Evolutionary conservation across 768 basidiomycete genomes (phyloP).

Genomic region (Dioszegia aurantiaca): DNA sequence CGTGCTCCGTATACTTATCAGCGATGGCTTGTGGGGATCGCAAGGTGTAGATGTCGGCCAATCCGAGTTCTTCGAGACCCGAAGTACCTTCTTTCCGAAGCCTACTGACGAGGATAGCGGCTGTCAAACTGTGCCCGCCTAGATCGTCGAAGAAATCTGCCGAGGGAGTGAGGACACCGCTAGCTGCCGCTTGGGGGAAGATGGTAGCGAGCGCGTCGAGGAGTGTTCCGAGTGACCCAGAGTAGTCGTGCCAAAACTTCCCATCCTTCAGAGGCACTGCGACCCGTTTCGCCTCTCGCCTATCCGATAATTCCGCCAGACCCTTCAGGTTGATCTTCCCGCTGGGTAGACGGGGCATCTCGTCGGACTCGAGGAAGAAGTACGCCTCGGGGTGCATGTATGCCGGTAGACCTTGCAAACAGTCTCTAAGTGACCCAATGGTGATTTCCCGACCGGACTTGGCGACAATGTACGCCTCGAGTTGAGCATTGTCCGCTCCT

Average conservation of each 20-base stretch:
- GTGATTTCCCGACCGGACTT: not conserved
- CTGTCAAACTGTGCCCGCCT: constrained; percentile 6
- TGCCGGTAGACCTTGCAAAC: not conserved
- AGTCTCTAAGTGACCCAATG: no score
- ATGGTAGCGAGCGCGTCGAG: not conserved
- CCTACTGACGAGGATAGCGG: not conserved
- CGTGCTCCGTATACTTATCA: not conserved
- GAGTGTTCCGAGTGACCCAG: not conserved
- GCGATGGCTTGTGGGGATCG: constrained; percentile 2
- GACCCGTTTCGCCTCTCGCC: no score
- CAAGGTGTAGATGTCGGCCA: not conserved
- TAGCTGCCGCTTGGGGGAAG: not conserved
- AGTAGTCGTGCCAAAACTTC: not conserved
- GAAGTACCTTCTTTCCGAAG: not conserved
- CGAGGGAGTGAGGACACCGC: not conserved
- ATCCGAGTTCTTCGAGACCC: not conserved
- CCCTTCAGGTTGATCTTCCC: constrained; percentile 6
- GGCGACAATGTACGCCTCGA: constrained; percentile 1
- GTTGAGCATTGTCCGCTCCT: not conserved
- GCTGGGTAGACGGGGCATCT: constrained; percentile 3
- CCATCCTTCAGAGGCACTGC: no score
- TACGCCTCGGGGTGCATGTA: constrained; percentile 8
- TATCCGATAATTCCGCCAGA: not conserved
- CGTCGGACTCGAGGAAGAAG: not conserved
- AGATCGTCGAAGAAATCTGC: constrained; percentile 6